phyloP scores from a whole-genome alignment of 768 basidiomycete genomes.

The Russula foetens region DNA sequence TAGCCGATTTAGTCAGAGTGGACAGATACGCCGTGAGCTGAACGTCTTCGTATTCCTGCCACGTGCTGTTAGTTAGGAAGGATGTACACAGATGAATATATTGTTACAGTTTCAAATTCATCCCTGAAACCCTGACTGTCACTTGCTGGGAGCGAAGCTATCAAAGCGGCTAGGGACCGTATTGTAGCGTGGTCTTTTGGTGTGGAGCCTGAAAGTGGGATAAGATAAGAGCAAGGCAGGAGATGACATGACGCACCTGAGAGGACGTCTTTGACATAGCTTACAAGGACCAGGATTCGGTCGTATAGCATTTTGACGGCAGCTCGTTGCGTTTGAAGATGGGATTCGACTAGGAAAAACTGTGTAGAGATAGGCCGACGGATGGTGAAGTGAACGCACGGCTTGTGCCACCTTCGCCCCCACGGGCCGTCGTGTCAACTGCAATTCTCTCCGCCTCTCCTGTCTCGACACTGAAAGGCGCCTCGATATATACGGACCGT shows the following conservation, averaged over 20 bases:
- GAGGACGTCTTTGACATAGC: slow-evolving; percentile 74
- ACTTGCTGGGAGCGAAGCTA: slow-evolving; percentile 83
- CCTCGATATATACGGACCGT: slow-evolving; percentile 76
- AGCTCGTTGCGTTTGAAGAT: slow-evolving; percentile 85
- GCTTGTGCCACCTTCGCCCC: slow-evolving; percentile 74
- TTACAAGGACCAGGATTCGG: slow-evolving; percentile 76
- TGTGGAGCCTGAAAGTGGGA: slow-evolving; percentile 47
- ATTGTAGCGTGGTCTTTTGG: slow-evolving; percentile 71
- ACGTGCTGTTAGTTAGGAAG: neutral
- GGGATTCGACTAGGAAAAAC: slow-evolving; percentile 64
- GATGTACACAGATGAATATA: neutral
- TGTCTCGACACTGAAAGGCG: slow-evolving; percentile 84
- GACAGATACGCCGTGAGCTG: slow-evolving; percentile 87
- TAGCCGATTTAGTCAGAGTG: slow-evolving; percentile 80
- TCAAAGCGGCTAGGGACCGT: slow-evolving; percentile 75
- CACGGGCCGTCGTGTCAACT: slow-evolving; percentile 89
- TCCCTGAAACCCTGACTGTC: slow-evolving; percentile 75
- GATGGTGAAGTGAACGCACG: slow-evolving; percentile 39
- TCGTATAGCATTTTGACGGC: slow-evolving; percentile 97
- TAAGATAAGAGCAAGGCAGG: neutral
- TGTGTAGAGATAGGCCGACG: slow-evolving; percentile 6
- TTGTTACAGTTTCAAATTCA: slow-evolving; percentile 78
- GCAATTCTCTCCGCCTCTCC: slow-evolving; percentile 99
- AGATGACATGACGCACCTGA: slow-evolving; percentile 43
- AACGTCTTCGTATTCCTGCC: slow-evolving; percentile 91